Evolutionary conservation across 805 yeast genomes (phyloP).

Genomic region (Ogataea nitratoaversa): DNA sequence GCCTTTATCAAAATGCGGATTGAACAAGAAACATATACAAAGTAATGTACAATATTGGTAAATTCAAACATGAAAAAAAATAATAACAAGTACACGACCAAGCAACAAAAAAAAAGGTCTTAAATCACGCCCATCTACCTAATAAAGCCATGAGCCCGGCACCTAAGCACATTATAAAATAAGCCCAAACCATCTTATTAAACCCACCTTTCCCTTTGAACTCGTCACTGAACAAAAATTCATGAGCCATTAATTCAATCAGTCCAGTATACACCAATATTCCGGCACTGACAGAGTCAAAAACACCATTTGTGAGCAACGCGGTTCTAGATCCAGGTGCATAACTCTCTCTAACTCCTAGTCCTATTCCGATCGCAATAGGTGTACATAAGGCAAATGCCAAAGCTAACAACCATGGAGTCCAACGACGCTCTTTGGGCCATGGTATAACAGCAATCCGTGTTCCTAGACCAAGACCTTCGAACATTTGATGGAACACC

Average conservation of each 20-base stretch:
- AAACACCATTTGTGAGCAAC: slow-evolving; percentile 63
- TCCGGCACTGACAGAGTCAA: slow-evolving; percentile 76
- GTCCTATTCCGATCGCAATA: slow-evolving; percentile 70
- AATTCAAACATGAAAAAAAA: not conserved
- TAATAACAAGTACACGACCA: not conserved
- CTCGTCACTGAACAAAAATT: slow-evolving; percentile 58
- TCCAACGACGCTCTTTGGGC: slow-evolving; percentile 38
- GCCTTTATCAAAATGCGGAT: no score
- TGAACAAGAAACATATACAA: no score
- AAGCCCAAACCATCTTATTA: slow-evolving; percentile 48
- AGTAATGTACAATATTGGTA: no score
- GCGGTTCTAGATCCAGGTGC: slow-evolving; percentile 55
- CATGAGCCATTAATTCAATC: slow-evolving; percentile 78
- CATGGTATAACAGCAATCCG: slow-evolving; percentile 57
- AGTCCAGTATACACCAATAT: slow-evolving; percentile 72
- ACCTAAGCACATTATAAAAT: slow-evolving; percentile 52
- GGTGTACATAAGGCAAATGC: slow-evolving; percentile 63
- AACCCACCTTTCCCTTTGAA: slow-evolving; percentile 59
- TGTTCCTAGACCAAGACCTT: slow-evolving; percentile 82
- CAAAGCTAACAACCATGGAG: slow-evolving; percentile 56
- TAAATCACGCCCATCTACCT: slow-evolving; percentile 65
- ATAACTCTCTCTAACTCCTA: slow-evolving; percentile 65
- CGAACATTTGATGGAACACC: slow-evolving; percentile 76
- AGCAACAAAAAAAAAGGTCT: not conserved
- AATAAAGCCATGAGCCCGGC: slow-evolving; percentile 76